A percentile compares a stretch with the other conserved stretches of the same genome.
Evolutionary conservation across 768 basidiomycete species (phyloP).

Genomic region (Xerocomellus dryophilus): DNA sequence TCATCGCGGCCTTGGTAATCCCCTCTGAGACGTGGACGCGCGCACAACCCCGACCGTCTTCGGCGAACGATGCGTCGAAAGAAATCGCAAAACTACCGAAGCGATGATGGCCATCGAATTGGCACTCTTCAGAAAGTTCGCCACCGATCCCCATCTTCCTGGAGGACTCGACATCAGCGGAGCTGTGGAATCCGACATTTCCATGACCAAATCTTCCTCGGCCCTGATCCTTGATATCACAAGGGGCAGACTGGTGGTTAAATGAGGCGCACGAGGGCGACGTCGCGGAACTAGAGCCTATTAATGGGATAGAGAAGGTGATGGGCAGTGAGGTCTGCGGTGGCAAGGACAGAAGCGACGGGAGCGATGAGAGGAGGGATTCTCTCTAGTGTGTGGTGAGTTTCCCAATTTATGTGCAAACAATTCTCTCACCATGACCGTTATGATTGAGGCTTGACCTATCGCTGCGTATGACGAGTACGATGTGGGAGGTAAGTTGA

Average conservation of each 20-base stretch:
- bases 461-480: conserved; percentile 31
- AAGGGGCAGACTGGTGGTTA: conserved; percentile 40
- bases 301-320: conserved; percentile 53
- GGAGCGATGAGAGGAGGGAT: conserved; percentile 76
- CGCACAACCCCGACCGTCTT: conserved; percentile 71
- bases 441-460: conserved; percentile 58
- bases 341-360: conserved; percentile 67
- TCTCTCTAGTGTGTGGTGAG: conserved; percentile 38
- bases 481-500: conserved; percentile 45
- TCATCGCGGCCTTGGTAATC: conserved; percentile 17
- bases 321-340: conserved; percentile 53
- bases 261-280: conserved; percentile 42
- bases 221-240: conserved; percentile 52
- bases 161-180: conserved; percentile 34
- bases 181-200: conserved; percentile 46
- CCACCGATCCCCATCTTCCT: conserved; percentile 33
- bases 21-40: conserved; percentile 61
- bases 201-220: conserved; percentile 43
- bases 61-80: conserved; percentile 61
- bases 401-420: not conserved
- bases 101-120: conserved; percentile 46
- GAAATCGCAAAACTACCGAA: conserved; percentile 67
- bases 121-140: conserved; percentile 45
- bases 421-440: conserved; percentile 58
- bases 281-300: conserved; percentile 35